Conservation (phyloP, 1,284 basidiomycete genomes). For the Vanrija pseudolonga region DNA sequence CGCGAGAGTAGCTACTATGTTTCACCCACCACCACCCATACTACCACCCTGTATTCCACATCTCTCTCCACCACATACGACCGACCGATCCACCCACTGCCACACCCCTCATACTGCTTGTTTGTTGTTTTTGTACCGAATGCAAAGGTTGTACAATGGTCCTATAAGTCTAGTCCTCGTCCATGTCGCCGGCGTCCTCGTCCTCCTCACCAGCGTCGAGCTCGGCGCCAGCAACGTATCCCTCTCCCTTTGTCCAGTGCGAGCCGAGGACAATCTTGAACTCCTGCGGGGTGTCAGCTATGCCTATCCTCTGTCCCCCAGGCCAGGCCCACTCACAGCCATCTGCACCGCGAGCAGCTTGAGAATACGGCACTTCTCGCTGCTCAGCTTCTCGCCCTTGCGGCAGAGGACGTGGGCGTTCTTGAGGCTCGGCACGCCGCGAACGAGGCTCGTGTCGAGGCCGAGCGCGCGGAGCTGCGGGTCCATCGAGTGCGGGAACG, state of each 20-base stretch:
- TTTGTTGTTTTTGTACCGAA: background rate
- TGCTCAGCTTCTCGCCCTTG: slow-evolving; percentile 70
- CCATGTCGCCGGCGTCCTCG: slow-evolving; percentile 27
- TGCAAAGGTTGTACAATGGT: slow-evolving; percentile 20
- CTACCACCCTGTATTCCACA: too few relatives aligned
- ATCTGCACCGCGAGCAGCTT: slow-evolving; percentile 83
- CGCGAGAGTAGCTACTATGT: background rate
- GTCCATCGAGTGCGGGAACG: slow-evolving; percentile 95
- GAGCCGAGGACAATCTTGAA: slow-evolving; percentile 70
- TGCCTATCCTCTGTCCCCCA: background rate
- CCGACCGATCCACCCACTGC: background rate
- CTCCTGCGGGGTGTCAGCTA: slow-evolving; percentile 26
- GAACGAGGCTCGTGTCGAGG: slow-evolving; percentile 75
- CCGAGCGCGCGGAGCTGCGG: slow-evolving; percentile 91
- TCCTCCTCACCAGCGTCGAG: slow-evolving; percentile 38
- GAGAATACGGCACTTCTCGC: slow-evolving; percentile 82
- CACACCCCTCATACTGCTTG: background rate
- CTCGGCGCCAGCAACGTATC: slow-evolving; percentile 59
- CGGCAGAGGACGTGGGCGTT: slow-evolving; percentile 80
- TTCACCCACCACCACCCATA: background rate
- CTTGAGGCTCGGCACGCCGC: slow-evolving; percentile 81
- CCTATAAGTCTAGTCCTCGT: slow-evolving; percentile 30
- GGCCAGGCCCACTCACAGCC: slow-evolving; percentile 57
- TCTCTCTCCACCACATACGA: background rate
- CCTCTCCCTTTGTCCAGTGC: slow-evolving; percentile 70